These are phyloP conservation scores for Zygotorulaspora chibaensis DNA, from an alignment of 805 yeast genomes.

Conservation along the genomic window DNA sequence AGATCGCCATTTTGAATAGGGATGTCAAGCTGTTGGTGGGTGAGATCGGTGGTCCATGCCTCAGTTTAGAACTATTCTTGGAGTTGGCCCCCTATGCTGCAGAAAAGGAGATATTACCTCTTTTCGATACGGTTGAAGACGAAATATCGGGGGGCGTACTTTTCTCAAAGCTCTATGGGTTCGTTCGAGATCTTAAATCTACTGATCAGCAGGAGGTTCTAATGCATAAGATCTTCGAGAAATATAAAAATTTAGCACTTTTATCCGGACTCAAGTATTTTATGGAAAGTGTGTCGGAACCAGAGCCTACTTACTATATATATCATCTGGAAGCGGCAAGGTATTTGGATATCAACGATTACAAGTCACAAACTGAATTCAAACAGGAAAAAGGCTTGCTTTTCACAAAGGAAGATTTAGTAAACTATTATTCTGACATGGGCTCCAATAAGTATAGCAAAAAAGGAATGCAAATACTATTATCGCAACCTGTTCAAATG, in stretches of 20 bases:
- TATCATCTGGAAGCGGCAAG: slow-evolving; percentile 32
- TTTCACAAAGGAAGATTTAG: slow-evolving; percentile 29
- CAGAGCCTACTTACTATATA: slow-evolving; percentile 23
- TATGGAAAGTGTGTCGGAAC: slow-evolving; percentile 18
- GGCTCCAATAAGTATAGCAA: slow-evolving; percentile 30
- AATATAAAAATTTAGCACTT: slow-evolving; percentile 29
- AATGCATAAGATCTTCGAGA: slow-evolving; percentile 25
- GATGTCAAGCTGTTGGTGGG: slow-evolving; percentile 24
- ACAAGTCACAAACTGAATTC: slow-evolving; percentile 22
- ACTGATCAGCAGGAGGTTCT: slow-evolving; percentile 14
- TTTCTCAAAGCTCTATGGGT: slow-evolving; percentile 21
- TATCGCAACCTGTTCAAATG: slow-evolving; percentile 17
- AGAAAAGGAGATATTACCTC: slow-evolving; percentile 5
- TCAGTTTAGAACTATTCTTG: slow-evolving; percentile 26
- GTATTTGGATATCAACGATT: slow-evolving; percentile 27
- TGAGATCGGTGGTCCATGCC: slow-evolving; percentile 21
- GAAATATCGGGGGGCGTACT: slow-evolving; percentile 20
- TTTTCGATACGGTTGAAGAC: slow-evolving; percentile 24
- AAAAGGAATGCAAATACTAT: slow-evolving; percentile 29
- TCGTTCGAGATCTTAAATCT: slow-evolving; percentile 12
- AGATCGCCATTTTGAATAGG: slow-evolving; percentile 19
- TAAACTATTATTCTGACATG: slow-evolving; percentile 32
- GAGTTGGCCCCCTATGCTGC: slow-evolving; percentile 24
- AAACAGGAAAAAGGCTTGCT: slow-evolving; percentile 15
- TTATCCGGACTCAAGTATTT: slow-evolving; percentile 32